Conservation (phyloP, 1,284 basidiomycete species). For the Heterobasidion parviporum region DNA sequence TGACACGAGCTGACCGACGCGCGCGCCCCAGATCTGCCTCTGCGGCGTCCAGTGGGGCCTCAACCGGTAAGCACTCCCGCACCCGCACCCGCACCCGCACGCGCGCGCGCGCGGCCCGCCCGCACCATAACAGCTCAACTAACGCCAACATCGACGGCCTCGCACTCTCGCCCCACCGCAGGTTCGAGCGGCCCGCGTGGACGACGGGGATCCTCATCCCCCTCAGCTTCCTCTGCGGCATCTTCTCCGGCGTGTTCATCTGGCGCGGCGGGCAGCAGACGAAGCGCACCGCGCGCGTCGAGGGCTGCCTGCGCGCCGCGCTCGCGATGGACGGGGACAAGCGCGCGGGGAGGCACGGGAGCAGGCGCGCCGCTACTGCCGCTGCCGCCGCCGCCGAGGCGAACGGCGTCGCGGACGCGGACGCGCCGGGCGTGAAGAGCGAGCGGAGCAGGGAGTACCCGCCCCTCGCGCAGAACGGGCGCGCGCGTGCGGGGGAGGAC, state of each 20-base stretch:
- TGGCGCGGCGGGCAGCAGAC: conserved; percentile 74
- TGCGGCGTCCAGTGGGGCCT: conserved; percentile 83
- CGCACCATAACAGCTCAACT: not conserved
- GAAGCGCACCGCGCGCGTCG: conserved; percentile 70
- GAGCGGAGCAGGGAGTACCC: conserved; percentile 2
- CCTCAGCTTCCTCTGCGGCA: conserved; percentile 72
- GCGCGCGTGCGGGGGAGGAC: not conserved
- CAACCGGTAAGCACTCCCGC: conserved; percentile 35
- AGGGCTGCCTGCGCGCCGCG: conserved; percentile 61
- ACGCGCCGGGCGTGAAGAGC: too few species aligned
- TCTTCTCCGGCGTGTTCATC: conserved; percentile 71
- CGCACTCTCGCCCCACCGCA: conserved; percentile 13
- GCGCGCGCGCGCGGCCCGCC: not conserved
- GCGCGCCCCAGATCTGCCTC: conserved; percentile 40
- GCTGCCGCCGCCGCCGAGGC: too few species aligned
- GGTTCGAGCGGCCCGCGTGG: conserved; percentile 59
- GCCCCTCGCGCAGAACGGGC: not conserved
- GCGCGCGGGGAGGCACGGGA: not conserved
- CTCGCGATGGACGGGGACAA: conserved; percentile 27
- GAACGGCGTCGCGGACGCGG: too few species aligned
- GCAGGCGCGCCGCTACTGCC: not conserved
- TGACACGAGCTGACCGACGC: not conserved
- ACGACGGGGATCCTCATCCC: conserved; percentile 70
- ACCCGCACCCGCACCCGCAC: too few species aligned
- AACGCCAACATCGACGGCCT: not conserved